A percentile compares a stretch with the other conserved stretches of the same genome.
These are phyloP conservation scores for Hypoxylon sp. DNA, from an alignment of 2,329 filamentous ascomycete species.

Conservation along the genomic window DNA sequence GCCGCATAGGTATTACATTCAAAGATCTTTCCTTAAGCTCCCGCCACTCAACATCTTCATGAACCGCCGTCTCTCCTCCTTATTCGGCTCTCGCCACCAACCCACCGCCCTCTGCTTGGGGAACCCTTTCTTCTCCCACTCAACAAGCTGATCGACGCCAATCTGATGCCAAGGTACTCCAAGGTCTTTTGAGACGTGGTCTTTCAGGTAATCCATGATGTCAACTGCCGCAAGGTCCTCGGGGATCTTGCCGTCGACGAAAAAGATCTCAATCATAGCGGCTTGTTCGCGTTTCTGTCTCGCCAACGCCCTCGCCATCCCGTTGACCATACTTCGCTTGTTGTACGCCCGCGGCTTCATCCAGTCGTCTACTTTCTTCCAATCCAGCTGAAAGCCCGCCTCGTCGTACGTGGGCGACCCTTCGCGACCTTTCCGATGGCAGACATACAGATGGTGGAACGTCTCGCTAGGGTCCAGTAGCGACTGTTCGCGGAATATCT, in stretches of 20 bases:
- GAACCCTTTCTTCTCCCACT: conserved; percentile 37
- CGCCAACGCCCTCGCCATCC: conserved; percentile 13
- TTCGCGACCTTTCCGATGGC: conserved; percentile 25
- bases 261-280: conserved; percentile 26
- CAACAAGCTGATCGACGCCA: conserved; percentile 19
- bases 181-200: conserved; percentile 41
- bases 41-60: conserved; percentile 23
- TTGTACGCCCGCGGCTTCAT: conserved; percentile 20
- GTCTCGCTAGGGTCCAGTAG: conserved; percentile 22
- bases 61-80: conserved; percentile 28
- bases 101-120: conserved; percentile 35
- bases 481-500: conserved; percentile 1
- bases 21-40: conserved; percentile 31
- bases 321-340: conserved; percentile 6
- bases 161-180: conserved; percentile 39
- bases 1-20: no score
- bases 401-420: conserved; percentile 34
- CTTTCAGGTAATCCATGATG: conserved; percentile 24
- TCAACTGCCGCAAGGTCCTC: no score
- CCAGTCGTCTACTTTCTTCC: conserved; percentile 25
- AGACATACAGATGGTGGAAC: conserved; percentile 29
- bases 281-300: conserved; percentile 6
- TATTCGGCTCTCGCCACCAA: conserved; percentile 34
- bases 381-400: conserved; percentile 35
- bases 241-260: conserved; percentile 16